Conservation (phyloP, 2,329 filamentous ascomycete genomes). For the Amauroascus verrucosus region DNA sequence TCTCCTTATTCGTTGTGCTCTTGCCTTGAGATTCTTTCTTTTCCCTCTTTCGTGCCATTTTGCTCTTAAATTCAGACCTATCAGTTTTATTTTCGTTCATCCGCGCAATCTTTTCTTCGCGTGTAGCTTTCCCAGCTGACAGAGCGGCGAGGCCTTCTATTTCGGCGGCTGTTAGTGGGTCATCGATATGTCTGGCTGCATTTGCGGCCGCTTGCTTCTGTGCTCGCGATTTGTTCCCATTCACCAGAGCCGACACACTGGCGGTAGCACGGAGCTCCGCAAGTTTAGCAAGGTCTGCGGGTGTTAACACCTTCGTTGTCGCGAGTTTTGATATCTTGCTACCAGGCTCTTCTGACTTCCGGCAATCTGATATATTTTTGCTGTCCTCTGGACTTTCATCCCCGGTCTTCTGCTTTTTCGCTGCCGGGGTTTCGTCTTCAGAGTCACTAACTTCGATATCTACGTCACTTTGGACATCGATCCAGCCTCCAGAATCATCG, state of each 20-base stretch:
- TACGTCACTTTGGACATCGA: slow-evolving; percentile 75
- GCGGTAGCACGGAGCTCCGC: slow-evolving; percentile 72
- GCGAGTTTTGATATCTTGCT: slow-evolving; percentile 56
- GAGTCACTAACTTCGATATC: slow-evolving; percentile 62
- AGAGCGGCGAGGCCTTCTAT: slow-evolving; percentile 79
- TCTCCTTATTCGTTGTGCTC: slow-evolving; percentile 95
- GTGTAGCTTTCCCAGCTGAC: slow-evolving; percentile 63
- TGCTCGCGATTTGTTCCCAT: slow-evolving; percentile 35
- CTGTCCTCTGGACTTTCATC: slow-evolving; percentile 28
- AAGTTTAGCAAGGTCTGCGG: slow-evolving; percentile 90
- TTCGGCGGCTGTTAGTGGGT: slow-evolving; percentile 78
- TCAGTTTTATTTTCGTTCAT: slow-evolving; percentile 73
- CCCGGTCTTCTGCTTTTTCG: slow-evolving; percentile 45
- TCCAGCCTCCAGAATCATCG: slow-evolving; percentile 80
- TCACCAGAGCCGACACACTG: slow-evolving; percentile 54
- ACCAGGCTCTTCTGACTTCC: slow-evolving; percentile 21
- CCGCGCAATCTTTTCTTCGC: slow-evolving; percentile 76
- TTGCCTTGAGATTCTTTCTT: slow-evolving; percentile 85
- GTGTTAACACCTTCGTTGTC: slow-evolving; percentile 89
- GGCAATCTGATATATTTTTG: slow-evolving; percentile 19
- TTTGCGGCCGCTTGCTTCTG: slow-evolving; percentile 36
- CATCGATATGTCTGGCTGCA: slow-evolving; percentile 61
- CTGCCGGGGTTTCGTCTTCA: slow-evolving; percentile 58
- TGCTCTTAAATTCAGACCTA: slow-evolving; percentile 71
- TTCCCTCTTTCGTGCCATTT: slow-evolving; percentile 70